Base-by-base conservation (phyloP, 2,329 filamentous ascomycete species). In the Colletotrichum sp. region DNA sequence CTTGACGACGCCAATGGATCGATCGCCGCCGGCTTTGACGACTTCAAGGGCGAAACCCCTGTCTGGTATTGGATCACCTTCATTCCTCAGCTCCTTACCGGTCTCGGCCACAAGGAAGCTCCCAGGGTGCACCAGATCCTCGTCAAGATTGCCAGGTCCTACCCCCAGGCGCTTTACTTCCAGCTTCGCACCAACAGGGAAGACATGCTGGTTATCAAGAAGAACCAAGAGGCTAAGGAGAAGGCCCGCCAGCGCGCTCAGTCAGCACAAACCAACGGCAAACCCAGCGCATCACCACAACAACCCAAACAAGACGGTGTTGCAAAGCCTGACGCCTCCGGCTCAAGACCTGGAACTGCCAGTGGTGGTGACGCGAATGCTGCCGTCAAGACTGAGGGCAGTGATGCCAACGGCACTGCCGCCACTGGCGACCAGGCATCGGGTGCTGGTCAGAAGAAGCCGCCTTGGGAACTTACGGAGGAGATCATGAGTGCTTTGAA, bases 41-140 rank as follows among this genome's bases (percentile, higher is more conserved):
- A 96, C 80, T 99, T 97, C 87, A 98, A 99, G 88, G 97, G 97
- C 68, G 98, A 99, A 80, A 98, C 96, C 3, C 96, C 96, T 1
- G 95, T 98, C 15, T 99, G 97, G 97, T 99, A 99, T 86, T 99
- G 97, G 97, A 98, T 99, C 80, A 99, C 96, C 0, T 99, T 98
- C 84, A 99, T 99, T 78, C 97, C 97, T 22, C 97, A 99, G 85
- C 90, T 99, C 57, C 91, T 99, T 36, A 96, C 95, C 59, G 97
- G 96, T 69, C 89, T 99, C 67, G 95, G 95, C 3, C 94, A 98
- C 82, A 96, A 96, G 80, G 98, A 99, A 85, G 96, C 96, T 15
- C 92, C 93, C 6, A 94, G 98, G 64, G 95, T 96, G 61, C 94
- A 97, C 83, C 92, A 92, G 67, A 95, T 99, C 66, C 90, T 99